phyloP scores from a whole-genome alignment of 2,329 filamentous ascomycete species.

The Conoideocrella luteorostrata region DNA sequence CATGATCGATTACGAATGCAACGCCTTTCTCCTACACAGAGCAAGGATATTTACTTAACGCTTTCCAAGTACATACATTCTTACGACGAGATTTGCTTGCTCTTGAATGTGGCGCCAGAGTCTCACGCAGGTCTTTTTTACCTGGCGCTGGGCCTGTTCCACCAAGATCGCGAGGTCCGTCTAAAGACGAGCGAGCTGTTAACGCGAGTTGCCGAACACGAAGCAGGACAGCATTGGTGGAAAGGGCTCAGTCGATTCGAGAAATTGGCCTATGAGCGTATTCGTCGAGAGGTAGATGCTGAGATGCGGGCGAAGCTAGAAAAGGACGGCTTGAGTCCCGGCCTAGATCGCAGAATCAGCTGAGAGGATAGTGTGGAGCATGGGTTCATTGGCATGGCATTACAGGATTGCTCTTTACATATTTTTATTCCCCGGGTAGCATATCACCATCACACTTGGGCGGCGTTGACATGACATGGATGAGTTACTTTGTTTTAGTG shows the following conservation, averaged over 20 bases:
- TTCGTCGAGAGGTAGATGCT: slow-evolving; percentile 59
- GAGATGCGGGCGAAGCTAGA: slow-evolving; percentile 42
- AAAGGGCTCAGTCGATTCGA: slow-evolving; percentile 77
- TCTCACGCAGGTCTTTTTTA: slow-evolving; percentile 87
- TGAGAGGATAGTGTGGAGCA: slow-evolving; percentile 21
- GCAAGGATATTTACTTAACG: slow-evolving; percentile 78
- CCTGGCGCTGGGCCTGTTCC: slow-evolving; percentile 82
- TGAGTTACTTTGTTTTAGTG: background rate
- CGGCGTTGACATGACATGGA: slow-evolving; percentile 4
- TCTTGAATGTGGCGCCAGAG: slow-evolving; percentile 77
- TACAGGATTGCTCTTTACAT: background rate
- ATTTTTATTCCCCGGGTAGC: background rate
- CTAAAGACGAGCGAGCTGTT: slow-evolving; percentile 71
- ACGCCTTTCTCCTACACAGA: slow-evolving; percentile 67
- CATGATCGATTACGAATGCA: slow-evolving; percentile 84
- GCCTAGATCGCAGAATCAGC: slow-evolving; percentile 43
- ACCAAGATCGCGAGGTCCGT: slow-evolving; percentile 76
- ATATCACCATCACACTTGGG: slow-evolving; percentile 6
- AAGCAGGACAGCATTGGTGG: slow-evolving; percentile 93
- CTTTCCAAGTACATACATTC: slow-evolving; percentile 68
- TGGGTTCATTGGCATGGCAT: background rate
- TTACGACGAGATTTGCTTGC: slow-evolving; percentile 79
- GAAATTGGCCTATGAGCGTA: slow-evolving; percentile 75
- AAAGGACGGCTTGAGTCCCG: slow-evolving; percentile 34
- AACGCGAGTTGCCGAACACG: slow-evolving; percentile 76